These are phyloP conservation scores for Herpetomonas tarakana DNA, from an alignment of 208 protist genomes.

Conservation along the genomic window DNA sequence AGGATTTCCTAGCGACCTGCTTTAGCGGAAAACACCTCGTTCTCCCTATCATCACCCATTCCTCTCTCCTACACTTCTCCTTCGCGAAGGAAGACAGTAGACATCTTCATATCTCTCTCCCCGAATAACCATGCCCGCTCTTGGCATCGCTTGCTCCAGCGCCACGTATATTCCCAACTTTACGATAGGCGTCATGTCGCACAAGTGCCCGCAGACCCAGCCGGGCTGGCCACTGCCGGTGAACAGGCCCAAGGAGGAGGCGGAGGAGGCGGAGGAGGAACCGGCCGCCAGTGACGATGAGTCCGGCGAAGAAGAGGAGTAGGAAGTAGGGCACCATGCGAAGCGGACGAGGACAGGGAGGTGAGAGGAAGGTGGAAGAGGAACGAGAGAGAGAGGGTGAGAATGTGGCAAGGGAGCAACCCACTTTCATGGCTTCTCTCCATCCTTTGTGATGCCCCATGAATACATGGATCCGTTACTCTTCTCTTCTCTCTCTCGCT, in stretches of 20 bases:
- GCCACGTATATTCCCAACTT: conserved; percentile 51
- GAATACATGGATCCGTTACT: too few relatives aligned
- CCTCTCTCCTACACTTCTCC: too few relatives aligned
- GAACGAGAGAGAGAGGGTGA: too few relatives aligned
- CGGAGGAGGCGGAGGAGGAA: conserved; percentile 18
- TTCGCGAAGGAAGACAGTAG: too few relatives aligned
- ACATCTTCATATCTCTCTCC: neutral
- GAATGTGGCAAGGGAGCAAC: too few relatives aligned
- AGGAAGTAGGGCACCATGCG: neutral
- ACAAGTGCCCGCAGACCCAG: conserved; percentile 71
- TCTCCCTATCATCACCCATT: too few relatives aligned
- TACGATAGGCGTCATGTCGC: conserved; percentile 65
- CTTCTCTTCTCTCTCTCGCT: too few relatives aligned
- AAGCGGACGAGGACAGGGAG: neutral
- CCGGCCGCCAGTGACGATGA: conserved; percentile 14
- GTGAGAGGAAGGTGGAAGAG: neutral
- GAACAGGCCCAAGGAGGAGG: conserved; percentile 24
- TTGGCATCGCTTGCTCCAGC: conserved; percentile 68
- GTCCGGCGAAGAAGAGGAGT: conserved; percentile 12
- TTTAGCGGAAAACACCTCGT: too few relatives aligned
- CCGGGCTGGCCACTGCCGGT: conserved; percentile 50
- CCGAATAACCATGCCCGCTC: conserved; percentile 50
- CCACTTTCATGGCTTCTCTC: too few relatives aligned
- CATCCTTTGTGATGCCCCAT: too few relatives aligned
- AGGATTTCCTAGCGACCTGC: too few relatives aligned